These are phyloP conservation scores for Alternaria tenuissima DNA, from an alignment of 2,329 filamentous ascomycete genomes.

Conservation along the genomic window DNA sequence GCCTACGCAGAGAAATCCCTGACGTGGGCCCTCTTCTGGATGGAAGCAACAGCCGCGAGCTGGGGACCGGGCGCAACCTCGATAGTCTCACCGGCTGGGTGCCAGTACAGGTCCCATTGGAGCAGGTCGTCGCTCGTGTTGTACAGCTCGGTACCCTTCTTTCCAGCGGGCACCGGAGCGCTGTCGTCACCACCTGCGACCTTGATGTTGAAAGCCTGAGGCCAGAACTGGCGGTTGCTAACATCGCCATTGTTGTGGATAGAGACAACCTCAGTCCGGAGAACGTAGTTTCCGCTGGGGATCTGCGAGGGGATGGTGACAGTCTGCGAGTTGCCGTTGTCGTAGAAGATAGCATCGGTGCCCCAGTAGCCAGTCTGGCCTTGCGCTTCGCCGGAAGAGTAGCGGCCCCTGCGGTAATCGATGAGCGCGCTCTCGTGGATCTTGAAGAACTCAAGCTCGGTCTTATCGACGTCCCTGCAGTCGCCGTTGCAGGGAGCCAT, in stretches of 20 bases:
- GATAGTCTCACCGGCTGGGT: slow-evolving; percentile 35
- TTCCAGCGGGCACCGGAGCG: slow-evolving; percentile 34
- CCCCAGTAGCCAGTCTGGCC: slow-evolving; percentile 45
- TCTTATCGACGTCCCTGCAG: slow-evolving; percentile 43
- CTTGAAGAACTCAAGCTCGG: slow-evolving; percentile 45
- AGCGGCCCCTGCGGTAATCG: slow-evolving; percentile 41
- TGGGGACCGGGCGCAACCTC: slow-evolving; percentile 32
- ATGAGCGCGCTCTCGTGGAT: slow-evolving; percentile 41
- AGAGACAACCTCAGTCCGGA: slow-evolving; percentile 46
- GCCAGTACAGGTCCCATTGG: slow-evolving; percentile 42
- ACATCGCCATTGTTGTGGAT: slow-evolving; percentile 48
- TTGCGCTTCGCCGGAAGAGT: slow-evolving; percentile 26
- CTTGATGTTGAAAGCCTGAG: slow-evolving; percentile 48
- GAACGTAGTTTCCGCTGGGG: slow-evolving; percentile 46
- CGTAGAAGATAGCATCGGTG: slow-evolving; percentile 47
- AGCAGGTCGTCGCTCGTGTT: slow-evolving; percentile 34
- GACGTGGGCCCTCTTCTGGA: slow-evolving; percentile 29
- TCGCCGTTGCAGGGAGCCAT: slow-evolving; percentile 45
- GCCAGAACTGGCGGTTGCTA: slow-evolving; percentile 46
- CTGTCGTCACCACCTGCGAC: slow-evolving; percentile 41
- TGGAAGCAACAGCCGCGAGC: slow-evolving; percentile 30
- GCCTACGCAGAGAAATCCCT: slow-evolving; percentile 39
- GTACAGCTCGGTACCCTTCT: slow-evolving; percentile 45
- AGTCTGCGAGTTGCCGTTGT: slow-evolving; percentile 41
- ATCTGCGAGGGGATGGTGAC: slow-evolving; percentile 45